A percentile compares a stretch with the other conserved stretches of the same genome.
phyloP scores from a whole-genome alignment of 352 stramenopile species.

The Phytophthora pluvialis region DNA sequence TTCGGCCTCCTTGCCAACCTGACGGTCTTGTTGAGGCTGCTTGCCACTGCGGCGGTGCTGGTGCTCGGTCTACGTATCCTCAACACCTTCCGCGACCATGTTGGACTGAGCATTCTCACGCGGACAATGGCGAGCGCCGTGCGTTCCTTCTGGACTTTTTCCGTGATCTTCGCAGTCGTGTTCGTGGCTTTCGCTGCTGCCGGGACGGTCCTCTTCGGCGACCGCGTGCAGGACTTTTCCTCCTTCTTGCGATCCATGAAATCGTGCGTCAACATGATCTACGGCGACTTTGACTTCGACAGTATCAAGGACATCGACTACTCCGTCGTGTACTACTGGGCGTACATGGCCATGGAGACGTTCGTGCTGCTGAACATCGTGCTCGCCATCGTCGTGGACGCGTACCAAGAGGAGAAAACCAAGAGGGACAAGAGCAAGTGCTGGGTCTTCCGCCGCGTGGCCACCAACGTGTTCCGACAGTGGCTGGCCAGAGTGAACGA shows the following conservation, averaged over 20 bases:
- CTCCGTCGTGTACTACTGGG: conserved; percentile 70
- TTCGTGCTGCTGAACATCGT: conserved; percentile 80
- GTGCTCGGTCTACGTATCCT: conserved; percentile 49
- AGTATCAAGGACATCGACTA: conserved; percentile 54
- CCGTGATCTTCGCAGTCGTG: conserved; percentile 61
- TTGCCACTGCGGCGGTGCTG: conserved; percentile 44
- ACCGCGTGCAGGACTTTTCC: conserved; percentile 57
- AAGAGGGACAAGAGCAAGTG: conserved; percentile 41
- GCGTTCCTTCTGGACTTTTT: conserved; percentile 58
- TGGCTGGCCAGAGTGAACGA: conserved; percentile 32
- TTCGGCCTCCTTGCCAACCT: conserved; percentile 42
- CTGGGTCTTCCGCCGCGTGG: conserved; percentile 36
- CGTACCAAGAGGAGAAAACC: conserved; percentile 53
- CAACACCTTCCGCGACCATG: conserved; percentile 61
- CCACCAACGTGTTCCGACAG: conserved; percentile 32
- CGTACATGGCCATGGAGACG: conserved; percentile 66
- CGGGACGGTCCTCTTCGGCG: conserved; percentile 60
- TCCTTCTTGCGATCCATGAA: conserved; percentile 51
- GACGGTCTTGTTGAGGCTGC: conserved; percentile 40
- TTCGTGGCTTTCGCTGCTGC: conserved; percentile 58
- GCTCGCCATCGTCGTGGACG: conserved; percentile 73
- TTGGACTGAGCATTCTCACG: conserved; percentile 61
- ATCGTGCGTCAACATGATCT: conserved; percentile 75
- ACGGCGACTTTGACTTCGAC: conserved; percentile 67
- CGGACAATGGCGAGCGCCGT: conserved; percentile 58